Base-by-base conservation (phyloP, 768 basidiomycete genomes). In the Lyophyllum atratum region DNA sequence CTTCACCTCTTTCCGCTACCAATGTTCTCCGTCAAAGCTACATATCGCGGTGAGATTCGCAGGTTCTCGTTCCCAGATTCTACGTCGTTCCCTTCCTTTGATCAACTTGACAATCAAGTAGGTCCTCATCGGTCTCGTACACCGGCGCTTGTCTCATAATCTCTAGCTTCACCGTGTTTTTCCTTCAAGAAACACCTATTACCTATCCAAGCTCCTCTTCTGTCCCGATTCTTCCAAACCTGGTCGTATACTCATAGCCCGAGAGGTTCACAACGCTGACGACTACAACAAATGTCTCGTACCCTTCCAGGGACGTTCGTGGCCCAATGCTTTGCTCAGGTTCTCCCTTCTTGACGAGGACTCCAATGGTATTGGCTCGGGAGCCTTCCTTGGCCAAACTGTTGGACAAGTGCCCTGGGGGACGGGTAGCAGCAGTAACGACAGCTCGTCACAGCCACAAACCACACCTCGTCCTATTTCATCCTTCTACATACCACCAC, bases 11-110 rank as follows among this genome's bases (percentile, higher is more conserved):
- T 60, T 62, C 63, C 62, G 53, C 45, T 61, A 62, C 71, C 76
- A 73, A 86, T 87, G 83, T 90, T 91, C 76, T 83, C 84, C 55
- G 81, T 92, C 67, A 92, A 92, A 72, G 89, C 85, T n/a, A 88
- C 87, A 21, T 91, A 90, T 69, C 75, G 80, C 53, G 73, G 74
- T 28, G 87, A 92, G 69, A 89, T 84, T 55, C 83, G 90, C 64
- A 89, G 82, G 63, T 78, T 89, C 62, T 73, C 81, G 2, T 89
- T 90, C 60, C 59, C 75, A 17, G 75, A 78, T 6, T 70, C 69
- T n/a, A 66, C 71, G 39, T 63, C 73, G 17, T 90, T 92, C 64
- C 90, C 90, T 44, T 71, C 84, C 1, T 90, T 82, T 65, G 70
- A 80, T 2, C 76, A 89, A 60, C 76, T 92, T 39, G 78, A 77